Evolutionary conservation across 2,329 filamentous ascomycete species (phyloP).

Genomic region (Byssochlamys sp.): DNA sequence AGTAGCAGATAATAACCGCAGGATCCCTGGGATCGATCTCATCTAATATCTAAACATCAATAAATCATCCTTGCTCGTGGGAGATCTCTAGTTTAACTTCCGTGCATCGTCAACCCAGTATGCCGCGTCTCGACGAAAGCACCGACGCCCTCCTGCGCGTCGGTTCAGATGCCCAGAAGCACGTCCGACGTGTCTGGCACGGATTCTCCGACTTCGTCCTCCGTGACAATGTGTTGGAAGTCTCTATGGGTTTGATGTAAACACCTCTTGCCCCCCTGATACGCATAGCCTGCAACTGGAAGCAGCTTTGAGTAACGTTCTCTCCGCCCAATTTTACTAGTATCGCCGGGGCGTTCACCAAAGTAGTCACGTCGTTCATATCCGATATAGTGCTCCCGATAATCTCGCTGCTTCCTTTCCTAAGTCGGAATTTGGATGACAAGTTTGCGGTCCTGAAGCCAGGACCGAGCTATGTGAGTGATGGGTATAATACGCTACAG

Average conservation of each 20-base stretch:
- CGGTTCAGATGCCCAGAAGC: conserved; percentile 32
- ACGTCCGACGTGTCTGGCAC: conserved; percentile 46
- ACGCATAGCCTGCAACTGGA: not conserved
- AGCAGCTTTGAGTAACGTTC: conserved; percentile 8
- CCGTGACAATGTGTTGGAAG: conserved; percentile 65
- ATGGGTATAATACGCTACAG: conserved; percentile 60
- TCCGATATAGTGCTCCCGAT: conserved; percentile 61
- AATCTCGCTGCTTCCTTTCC: conserved; percentile 57
- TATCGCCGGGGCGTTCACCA: conserved; percentile 61
- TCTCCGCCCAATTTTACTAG: conserved; percentile 28
- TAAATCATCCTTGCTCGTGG: not conserved
- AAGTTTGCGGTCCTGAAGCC: conserved; percentile 59
- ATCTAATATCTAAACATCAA: not conserved
- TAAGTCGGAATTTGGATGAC: conserved; percentile 62
- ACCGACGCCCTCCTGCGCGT: conserved; percentile 25
- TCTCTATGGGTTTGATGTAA: conserved; percentile 66
- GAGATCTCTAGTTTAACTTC: not conserved
- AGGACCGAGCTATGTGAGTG: conserved; percentile 46
- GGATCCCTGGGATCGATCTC: not conserved
- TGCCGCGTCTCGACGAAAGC: conserved; percentile 22
- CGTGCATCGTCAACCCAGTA: conserved; percentile 4
- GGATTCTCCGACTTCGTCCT: conserved; percentile 65
- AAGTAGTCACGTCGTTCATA: conserved; percentile 62
- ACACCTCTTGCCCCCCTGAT: not conserved
- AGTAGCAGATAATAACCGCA: not conserved